phyloP scores from a whole-genome alignment of 2,329 filamentous ascomycete species.

The Penicillium sp. region DNA sequence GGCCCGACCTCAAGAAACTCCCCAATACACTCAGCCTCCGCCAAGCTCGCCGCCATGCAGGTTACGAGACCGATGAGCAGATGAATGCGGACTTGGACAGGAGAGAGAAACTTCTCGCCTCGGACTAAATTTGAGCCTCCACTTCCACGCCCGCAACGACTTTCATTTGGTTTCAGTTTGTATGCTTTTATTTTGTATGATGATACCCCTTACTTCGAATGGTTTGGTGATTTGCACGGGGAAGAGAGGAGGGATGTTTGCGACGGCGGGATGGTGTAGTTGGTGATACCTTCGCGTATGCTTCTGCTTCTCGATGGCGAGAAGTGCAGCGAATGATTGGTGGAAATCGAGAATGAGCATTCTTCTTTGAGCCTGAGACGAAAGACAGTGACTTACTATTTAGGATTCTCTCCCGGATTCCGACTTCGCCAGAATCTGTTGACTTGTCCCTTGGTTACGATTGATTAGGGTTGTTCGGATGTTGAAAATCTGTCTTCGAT shows the following conservation, averaged over 20 bases:
- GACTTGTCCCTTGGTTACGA: background rate
- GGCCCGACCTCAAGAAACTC: constrained; percentile 26
- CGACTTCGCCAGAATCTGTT: background rate
- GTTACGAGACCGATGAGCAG: constrained; percentile 29
- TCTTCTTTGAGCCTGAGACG: background rate
- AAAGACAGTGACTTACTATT: constrained; percentile 1
- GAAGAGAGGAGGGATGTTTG: background rate
- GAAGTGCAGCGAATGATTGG: background rate
- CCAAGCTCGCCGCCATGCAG: constrained; percentile 29
- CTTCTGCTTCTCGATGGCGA: background rate
- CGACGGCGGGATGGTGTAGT: background rate
- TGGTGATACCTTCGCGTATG: background rate
- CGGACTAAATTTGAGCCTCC: background rate
- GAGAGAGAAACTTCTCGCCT: constrained; percentile 16
- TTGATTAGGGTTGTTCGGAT: background rate
- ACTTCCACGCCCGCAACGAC: constrained; percentile 2
- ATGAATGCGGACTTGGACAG: constrained; percentile 31
- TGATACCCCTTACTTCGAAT: constrained; percentile 10
- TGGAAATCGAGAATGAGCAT: background rate
- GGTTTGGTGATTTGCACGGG: constrained; percentile 4
- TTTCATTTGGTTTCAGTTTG: constrained; percentile 6
- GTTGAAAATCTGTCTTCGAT: background rate
- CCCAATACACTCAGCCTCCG: constrained; percentile 27
- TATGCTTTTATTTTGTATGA: constrained; percentile 9
- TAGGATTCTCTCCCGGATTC: constrained; percentile 1